phyloP scores from a whole-genome alignment of 2,329 filamentous ascomycete species.

The Ophiostoma perfectum region DNA sequence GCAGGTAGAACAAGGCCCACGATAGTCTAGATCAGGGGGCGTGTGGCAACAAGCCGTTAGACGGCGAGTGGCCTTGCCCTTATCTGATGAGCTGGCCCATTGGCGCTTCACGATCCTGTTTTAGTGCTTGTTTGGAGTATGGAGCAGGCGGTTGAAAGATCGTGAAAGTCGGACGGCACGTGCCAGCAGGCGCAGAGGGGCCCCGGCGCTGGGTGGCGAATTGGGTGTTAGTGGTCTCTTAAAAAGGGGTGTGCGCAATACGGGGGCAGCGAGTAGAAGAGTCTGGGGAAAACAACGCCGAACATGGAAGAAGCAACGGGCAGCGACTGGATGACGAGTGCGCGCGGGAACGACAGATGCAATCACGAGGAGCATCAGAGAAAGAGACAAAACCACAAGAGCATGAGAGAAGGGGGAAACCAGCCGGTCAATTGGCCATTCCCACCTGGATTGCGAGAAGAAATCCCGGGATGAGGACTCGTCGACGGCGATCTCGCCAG shows the following conservation, averaged over 20 bases:
- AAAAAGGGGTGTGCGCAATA: neutral
- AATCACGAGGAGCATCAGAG: no score
- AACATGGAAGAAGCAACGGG: neutral
- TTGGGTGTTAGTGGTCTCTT: neutral
- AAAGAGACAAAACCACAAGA: no score
- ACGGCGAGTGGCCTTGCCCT: no score
- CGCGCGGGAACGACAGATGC: neutral
- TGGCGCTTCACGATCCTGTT: slow-evolving; percentile 18
- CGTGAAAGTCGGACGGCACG: slow-evolving; percentile 15
- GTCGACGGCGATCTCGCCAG: neutral
- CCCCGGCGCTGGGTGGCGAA: neutral
- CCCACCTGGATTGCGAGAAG: neutral
- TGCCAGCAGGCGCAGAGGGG: neutral
- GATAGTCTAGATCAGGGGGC: slow-evolving; percentile 4
- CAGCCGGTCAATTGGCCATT: no score
- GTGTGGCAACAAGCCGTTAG: neutral
- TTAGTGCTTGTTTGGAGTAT: slow-evolving; percentile 8
- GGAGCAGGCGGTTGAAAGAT: slow-evolving; percentile 15
- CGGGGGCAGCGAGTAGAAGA: neutral
- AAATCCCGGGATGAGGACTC: no score
- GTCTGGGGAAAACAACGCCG: neutral
- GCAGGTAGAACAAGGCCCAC: slow-evolving; percentile 1
- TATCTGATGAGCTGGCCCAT: no score
- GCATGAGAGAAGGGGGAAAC: no score
- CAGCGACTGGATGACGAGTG: neutral